Percentiles rank a stretch among this genome's conserved stretches.
These are phyloP conservation scores for Helotiales sp. DNA, from an alignment of 2,329 filamentous ascomycete species.

Conservation along the genomic window DNA sequence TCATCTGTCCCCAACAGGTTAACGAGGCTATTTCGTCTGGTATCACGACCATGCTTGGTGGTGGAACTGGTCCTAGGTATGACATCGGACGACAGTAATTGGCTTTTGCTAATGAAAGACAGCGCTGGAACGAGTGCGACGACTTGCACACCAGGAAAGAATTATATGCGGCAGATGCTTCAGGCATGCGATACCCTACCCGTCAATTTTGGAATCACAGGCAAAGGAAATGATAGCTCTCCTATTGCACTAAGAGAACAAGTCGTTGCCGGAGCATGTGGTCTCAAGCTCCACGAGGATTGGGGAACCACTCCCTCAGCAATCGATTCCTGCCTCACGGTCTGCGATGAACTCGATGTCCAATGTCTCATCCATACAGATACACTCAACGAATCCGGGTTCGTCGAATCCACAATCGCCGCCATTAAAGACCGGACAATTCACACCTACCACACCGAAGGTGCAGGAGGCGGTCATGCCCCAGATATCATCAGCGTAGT, in stretches of 20 bases:
- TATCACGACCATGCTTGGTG: conserved; percentile 88
- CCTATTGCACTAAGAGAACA: conserved; percentile 76
- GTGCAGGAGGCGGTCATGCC: conserved; percentile 91
- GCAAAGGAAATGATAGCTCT: conserved; percentile 88
- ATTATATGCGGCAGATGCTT: conserved; percentile 86
- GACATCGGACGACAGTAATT: not conserved
- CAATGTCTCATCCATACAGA: conserved; percentile 96
- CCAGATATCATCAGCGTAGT: conserved; percentile 96
- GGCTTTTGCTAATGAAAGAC: not conserved
- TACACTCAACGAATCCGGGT: conserved; percentile 96
- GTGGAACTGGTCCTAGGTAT: conserved; percentile 87
- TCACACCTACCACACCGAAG: conserved; percentile 97
- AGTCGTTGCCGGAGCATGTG: conserved; percentile 81
- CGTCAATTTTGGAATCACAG: conserved; percentile 88
- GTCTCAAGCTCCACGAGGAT: conserved; percentile 94
- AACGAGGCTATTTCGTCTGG: conserved; percentile 83
- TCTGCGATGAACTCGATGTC: conserved; percentile 90
- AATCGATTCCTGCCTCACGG: conserved; percentile 82
- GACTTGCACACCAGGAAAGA: conserved; percentile 87
- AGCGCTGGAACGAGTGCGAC: conserved; percentile 89
- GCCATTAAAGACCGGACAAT: conserved; percentile 87
- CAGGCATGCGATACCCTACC: conserved; percentile 83
- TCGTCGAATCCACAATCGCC: conserved; percentile 88
- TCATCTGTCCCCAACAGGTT: conserved; percentile 93
- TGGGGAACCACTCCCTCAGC: conserved; percentile 92